Percentiles rank a stretch among this genome's conserved stretches.
phyloP scores from a whole-genome alignment of 208 protist species.

The Acanthamoeba castellanii region DNA sequence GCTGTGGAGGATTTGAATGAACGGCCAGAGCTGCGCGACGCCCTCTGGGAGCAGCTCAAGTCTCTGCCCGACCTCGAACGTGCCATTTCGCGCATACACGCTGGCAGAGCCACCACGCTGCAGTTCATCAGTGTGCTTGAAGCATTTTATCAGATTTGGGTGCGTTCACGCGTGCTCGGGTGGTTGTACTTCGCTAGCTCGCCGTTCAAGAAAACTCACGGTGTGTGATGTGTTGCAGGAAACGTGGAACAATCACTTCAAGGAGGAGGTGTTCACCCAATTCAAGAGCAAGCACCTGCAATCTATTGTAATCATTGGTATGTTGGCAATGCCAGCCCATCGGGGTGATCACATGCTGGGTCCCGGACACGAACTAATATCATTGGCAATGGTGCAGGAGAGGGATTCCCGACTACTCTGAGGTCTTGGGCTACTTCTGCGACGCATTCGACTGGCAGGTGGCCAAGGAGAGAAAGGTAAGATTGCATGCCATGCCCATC shows the following conservation, averaged over 20 bases:
- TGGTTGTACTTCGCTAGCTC: background rate
- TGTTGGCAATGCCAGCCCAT: background rate
- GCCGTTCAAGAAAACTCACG: background rate
- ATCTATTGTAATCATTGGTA: background rate
- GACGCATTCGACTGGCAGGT: conserved; percentile 65
- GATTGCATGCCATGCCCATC: background rate
- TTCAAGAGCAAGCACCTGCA: conserved; percentile 63
- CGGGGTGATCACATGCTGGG: background rate
- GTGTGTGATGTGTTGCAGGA: background rate
- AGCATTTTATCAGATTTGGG: conserved; percentile 70
- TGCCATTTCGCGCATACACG: conserved; percentile 78
- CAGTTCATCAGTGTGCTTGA: conserved; percentile 76
- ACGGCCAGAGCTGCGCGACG: conserved; percentile 3
- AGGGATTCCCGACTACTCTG: conserved; percentile 57
- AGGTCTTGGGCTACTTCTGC: conserved; percentile 13
- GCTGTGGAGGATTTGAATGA: conserved; percentile 73
- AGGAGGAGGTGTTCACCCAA: background rate
- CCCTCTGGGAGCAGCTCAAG: conserved; percentile 16
- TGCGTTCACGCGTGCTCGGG: background rate
- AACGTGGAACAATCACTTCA: conserved; percentile 40
- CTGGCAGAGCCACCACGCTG: conserved; percentile 28
- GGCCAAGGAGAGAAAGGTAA: conserved; percentile 54
- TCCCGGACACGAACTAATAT: too few species aligned
- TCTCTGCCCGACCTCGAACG: conserved; percentile 70
- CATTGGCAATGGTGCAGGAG: background rate